Base-by-base conservation (phyloP, 177 flowering plant species). In the Telopea speciosissima region DNA sequence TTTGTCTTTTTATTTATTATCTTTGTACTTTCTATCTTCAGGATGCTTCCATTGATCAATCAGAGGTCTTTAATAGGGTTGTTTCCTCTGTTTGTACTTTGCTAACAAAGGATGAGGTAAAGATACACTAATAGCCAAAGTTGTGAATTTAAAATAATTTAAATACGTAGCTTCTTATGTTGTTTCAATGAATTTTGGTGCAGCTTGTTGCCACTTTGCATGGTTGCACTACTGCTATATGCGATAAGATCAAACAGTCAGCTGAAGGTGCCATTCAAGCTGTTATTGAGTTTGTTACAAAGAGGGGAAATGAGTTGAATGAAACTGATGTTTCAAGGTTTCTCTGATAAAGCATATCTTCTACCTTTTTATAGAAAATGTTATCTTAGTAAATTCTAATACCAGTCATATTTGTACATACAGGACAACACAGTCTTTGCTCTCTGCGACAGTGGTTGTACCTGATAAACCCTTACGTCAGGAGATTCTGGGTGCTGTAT, bases 41-140 rank as follows among this genome's bases (percentile, higher is more conserved):
- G 99, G 99, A 96, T 86, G 90, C 98, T 61, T 90, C 96, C 62
- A 91, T 96, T 77, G 99, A 96, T 77, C 98, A 89, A 63, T 96
- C 98, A 14, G 99, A 96, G 84, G 96, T 96, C 63, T 93, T 91
- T 71, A 91, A 87, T 78, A 85, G 99, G 83, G 80, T 95, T 75
- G 89, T 93, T 75, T 91, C 96, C 31, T 90, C 96, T 66, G 84
- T 95, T n/a, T 88, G 95, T 70, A 67, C 80, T 62, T 76, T 95
- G 65, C 74, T 95, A 70, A 83, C 87, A 7, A 91, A 83, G 80
- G 92, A 91, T 76, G 97, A 95, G 97, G 98, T 85, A 74, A 66
- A 36, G 40, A 36, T 36, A 36, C 9, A 36, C 40, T 36, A 4
- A 36, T 36, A 36, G 3, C 40, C 40, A 36, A 5, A 8, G 40